Evolutionary conservation across 2,329 filamentous ascomycete genomes (phyloP).

Genomic region (Penicillium sp.): DNA sequence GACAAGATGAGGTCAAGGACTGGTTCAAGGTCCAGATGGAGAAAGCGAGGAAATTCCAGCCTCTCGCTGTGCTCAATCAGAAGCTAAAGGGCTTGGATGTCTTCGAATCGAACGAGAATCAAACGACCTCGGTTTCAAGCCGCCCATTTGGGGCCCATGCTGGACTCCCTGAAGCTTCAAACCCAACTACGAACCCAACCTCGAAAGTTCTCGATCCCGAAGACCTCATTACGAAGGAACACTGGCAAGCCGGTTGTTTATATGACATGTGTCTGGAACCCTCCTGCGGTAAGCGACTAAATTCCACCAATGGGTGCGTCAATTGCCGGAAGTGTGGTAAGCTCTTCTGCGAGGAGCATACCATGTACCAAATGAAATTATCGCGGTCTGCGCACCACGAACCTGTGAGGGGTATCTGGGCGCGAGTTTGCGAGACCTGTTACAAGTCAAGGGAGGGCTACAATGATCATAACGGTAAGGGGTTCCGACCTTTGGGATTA

Average conservation of each 20-base stretch:
- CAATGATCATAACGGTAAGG: conserved; percentile 71
- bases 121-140: conserved; percentile 39
- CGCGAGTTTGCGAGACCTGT: conserved; percentile 95
- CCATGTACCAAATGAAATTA: conserved; percentile 99
- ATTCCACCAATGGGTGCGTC: conserved; percentile 75
- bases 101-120: conserved; percentile 84
- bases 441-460: conserved; percentile 96
- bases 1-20: conserved; percentile 92
- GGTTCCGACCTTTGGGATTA: neutral
- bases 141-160: conserved; percentile 28
- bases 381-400: conserved; percentile 87
- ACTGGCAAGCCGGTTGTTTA: conserved; percentile 78
- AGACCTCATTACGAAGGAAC: conserved; percentile 78
- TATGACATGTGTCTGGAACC: conserved; percentile 86
- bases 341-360: conserved; percentile 94
- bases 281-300: conserved; percentile 75
- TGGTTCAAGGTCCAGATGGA: conserved; percentile 95
- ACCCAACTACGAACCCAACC: conserved; percentile 5
- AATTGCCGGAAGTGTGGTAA: conserved; percentile 93
- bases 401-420: conserved; percentile 87
- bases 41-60: conserved; percentile 91
- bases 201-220: conserved; percentile 67
- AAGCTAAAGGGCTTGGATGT: conserved; percentile 90
- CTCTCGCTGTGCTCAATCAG: conserved; percentile 85
- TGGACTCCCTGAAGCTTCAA: conserved; percentile 26